A percentile compares a stretch with the other conserved stretches of the same genome.
Conservation (phyloP, 1,284 basidiomycete genomes). For the Earliella scabrosa region DNA sequence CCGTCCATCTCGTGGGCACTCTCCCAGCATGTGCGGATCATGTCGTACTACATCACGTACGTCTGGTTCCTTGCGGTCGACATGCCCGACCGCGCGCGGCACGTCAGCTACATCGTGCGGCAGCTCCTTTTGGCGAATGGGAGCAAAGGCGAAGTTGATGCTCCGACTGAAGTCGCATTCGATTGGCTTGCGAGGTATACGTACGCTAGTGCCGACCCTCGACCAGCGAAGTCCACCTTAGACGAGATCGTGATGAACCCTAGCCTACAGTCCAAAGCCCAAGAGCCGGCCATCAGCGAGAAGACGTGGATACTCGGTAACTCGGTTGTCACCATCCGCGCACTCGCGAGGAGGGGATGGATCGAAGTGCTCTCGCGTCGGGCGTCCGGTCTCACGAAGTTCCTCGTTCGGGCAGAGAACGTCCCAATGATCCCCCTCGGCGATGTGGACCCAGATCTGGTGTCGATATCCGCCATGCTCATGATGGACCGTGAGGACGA, state of each 20-base stretch:
- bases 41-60: constrained; percentile 94
- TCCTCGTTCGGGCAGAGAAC: constrained; percentile 93
- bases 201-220: constrained; percentile 92
- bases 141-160: constrained; percentile 77
- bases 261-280: constrained; percentile 29
- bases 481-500: constrained; percentile 64
- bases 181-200: constrained; percentile 98
- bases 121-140: constrained; percentile 91
- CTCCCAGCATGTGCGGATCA: constrained; percentile 93
- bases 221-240: constrained; percentile 83
- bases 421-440: constrained; percentile 83
- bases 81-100: constrained; percentile 82
- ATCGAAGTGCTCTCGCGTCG: constrained; percentile 87
- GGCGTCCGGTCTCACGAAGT: constrained; percentile 87
- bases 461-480: constrained; percentile 72
- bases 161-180: constrained; percentile 95
- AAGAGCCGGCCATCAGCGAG: constrained; percentile 50
- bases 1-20: constrained; percentile 83
- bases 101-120: constrained; percentile 88
- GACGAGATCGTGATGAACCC: constrained; percentile 74
- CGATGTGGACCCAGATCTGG: constrained; percentile 78
- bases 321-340: constrained; percentile 84
- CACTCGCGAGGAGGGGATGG: constrained; percentile 84
- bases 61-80: constrained; percentile 94
- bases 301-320: constrained; percentile 92